phyloP scores from a whole-genome alignment of 352 stramenopile genomes.

The Phytopythium chamaehyphon region DNA sequence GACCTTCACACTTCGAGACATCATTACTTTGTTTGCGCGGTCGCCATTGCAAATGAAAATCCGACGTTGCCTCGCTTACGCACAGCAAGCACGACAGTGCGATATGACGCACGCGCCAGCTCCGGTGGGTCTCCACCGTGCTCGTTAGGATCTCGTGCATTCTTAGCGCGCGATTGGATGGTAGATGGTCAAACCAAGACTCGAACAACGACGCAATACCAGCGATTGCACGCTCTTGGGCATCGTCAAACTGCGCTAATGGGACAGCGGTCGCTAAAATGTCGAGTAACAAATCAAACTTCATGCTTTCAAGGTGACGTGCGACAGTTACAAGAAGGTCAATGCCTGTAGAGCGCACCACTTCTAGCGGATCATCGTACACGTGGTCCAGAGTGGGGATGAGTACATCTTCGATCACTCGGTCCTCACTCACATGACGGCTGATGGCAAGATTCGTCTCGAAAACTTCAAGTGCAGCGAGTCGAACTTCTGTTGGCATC shows the following conservation, averaged over 20 bases:
- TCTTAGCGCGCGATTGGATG: conserved; percentile 52
- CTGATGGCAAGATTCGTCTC: conserved; percentile 70
- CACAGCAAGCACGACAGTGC: conserved; percentile 66
- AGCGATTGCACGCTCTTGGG: conserved; percentile 51
- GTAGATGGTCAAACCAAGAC: conserved; percentile 77
- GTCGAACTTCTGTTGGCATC: conserved; percentile 43
- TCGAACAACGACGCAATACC: conserved; percentile 75
- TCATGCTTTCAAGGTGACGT: conserved; percentile 69
- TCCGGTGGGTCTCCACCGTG: conserved; percentile 63
- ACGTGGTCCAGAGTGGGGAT: conserved; percentile 60
- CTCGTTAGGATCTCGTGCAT: conserved; percentile 81
- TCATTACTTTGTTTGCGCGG: background rate
- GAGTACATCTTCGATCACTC: conserved; percentile 82
- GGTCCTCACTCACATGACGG: conserved; percentile 79
- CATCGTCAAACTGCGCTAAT: conserved; percentile 59
- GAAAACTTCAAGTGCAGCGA: conserved; percentile 68
- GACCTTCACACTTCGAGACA: background rate
- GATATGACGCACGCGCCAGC: conserved; percentile 45
- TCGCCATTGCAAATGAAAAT: conserved; percentile 8
- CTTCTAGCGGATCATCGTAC: conserved; percentile 63
- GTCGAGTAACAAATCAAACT: conserved; percentile 78
- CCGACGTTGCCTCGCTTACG: conserved; percentile 49
- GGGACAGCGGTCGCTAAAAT: conserved; percentile 69
- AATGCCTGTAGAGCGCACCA: conserved; percentile 53
- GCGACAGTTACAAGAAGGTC: conserved; percentile 68